Evolutionary conservation across 75 land plant species (phyloP).

Genomic region (Pseudotsuga menziesii): DNA sequence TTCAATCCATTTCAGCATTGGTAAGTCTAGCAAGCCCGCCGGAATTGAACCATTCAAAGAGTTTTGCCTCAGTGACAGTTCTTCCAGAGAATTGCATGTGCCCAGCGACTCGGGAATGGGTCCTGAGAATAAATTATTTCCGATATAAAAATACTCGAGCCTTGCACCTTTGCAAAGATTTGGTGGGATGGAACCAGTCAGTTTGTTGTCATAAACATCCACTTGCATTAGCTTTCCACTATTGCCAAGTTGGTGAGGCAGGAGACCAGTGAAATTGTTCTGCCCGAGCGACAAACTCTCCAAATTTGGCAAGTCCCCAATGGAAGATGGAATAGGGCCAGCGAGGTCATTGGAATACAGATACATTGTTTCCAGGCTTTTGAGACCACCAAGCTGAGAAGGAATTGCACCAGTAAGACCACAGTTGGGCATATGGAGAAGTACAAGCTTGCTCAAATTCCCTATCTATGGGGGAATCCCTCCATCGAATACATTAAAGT

Average conservation of each 20-base stretch:
- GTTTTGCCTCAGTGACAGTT: slow-evolving; percentile 72
- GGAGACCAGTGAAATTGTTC: slow-evolving; percentile 68
- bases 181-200: slow-evolving; percentile 45
- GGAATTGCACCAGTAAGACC: slow-evolving; percentile 60
- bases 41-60: slow-evolving; percentile 71
- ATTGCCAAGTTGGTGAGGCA: not conserved
- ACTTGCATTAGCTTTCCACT: not conserved
- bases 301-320: slow-evolving; percentile 54
- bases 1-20: slow-evolving; percentile 19
- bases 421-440: slow-evolving; percentile 57
- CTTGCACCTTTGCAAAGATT: slow-evolving; percentile 58
- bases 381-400: slow-evolving; percentile 40
- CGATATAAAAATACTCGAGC: slow-evolving; percentile 57
- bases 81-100: slow-evolving; percentile 47
- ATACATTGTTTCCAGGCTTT: slow-evolving; percentile 43
- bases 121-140: slow-evolving; percentile 67
- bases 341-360: slow-evolving; percentile 46
- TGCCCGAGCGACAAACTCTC: slow-evolving; percentile 58
- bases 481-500: slow-evolving; percentile 60
- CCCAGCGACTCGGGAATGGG: slow-evolving; percentile 61
- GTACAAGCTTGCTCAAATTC: slow-evolving; percentile 41
- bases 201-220: slow-evolving; percentile 8
- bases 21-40: slow-evolving; percentile 1
- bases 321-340: slow-evolving; percentile 61
- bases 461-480: slow-evolving; percentile 65